Conservation (phyloP, 176 grass and related monocot species). For the Oryza officinalis region DNA sequence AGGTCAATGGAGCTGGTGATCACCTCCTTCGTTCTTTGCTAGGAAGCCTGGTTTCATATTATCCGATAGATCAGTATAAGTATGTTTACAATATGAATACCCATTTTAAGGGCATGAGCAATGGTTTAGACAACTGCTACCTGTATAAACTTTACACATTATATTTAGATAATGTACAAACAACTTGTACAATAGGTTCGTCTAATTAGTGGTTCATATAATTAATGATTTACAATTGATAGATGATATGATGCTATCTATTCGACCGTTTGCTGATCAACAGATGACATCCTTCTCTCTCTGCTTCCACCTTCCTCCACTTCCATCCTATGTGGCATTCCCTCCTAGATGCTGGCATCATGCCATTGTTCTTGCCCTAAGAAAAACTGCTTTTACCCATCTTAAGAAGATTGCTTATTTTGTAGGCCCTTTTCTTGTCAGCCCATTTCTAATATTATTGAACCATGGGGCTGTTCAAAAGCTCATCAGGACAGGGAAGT, state of each 20-base stretch:
- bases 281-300: not conserved
- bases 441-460: conserved; percentile 61
- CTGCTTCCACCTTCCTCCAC: not conserved
- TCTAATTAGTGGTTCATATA: not conserved
- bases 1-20: conserved; percentile 95
- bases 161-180: not conserved
- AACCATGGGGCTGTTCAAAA: conserved; percentile 92
- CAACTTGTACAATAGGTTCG: not conserved
- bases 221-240: not conserved
- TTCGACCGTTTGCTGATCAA: not conserved
- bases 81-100: conserved; percentile 46
- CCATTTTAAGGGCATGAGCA: not conserved
- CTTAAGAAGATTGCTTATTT: conserved; percentile 4
- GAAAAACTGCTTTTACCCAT: not conserved
- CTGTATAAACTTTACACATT: not conserved
- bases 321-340: not conserved
- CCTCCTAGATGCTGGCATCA: not conserved
- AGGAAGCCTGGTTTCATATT: conserved; percentile 79
- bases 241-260: not conserved
- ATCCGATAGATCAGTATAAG: conserved; percentile 86
- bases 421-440: conserved; percentile 67
- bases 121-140: not conserved
- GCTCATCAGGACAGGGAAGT: conserved; percentile 47
- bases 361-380: not conserved
- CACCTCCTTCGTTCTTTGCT: conserved; percentile 88